These are phyloP conservation scores for Clonostachys byssicola DNA, from an alignment of 2,329 filamentous ascomycete genomes.

Conservation along the genomic window DNA sequence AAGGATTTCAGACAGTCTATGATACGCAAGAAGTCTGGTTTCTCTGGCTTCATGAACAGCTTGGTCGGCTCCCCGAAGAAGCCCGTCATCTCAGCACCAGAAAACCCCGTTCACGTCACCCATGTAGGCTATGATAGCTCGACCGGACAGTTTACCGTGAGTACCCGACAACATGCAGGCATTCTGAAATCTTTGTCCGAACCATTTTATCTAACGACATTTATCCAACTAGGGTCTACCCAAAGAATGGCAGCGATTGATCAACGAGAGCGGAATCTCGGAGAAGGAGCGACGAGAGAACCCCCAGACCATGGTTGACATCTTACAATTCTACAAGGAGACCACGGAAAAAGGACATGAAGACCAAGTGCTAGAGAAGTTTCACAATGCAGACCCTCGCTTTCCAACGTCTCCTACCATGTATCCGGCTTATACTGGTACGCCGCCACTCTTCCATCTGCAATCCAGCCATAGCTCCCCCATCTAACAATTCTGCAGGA, in stretches of 20 bases:
- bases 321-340: constrained; percentile 96
- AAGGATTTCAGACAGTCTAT: constrained; percentile 58
- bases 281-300: constrained; percentile 95
- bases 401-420: constrained; percentile 10
- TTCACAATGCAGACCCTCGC: constrained; percentile 57
- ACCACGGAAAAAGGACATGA: constrained; percentile 77
- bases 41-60: constrained; percentile 84
- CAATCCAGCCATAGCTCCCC: neutral
- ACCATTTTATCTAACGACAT: neutral
- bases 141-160: constrained; percentile 92
- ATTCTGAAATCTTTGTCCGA: neutral
- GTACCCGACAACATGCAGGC: constrained; percentile 22
- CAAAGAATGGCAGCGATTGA: constrained; percentile 94
- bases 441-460: constrained; percentile 48
- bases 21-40: constrained; percentile 79
- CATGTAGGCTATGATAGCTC: constrained; percentile 97
- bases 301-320: constrained; percentile 91
- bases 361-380: constrained; percentile 92
- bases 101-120: constrained; percentile 96
- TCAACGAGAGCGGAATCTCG: constrained; percentile 93
- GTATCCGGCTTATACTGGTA: constrained; percentile 46
- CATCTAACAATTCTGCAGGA: constrained; percentile 33
- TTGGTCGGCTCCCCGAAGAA: constrained; percentile 80
- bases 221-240: constrained; percentile 67
- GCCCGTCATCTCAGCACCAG: constrained; percentile 92